Evolutionary conservation across 257 asterid species (phyloP).

Genomic region (Sherardia arvensis): DNA sequence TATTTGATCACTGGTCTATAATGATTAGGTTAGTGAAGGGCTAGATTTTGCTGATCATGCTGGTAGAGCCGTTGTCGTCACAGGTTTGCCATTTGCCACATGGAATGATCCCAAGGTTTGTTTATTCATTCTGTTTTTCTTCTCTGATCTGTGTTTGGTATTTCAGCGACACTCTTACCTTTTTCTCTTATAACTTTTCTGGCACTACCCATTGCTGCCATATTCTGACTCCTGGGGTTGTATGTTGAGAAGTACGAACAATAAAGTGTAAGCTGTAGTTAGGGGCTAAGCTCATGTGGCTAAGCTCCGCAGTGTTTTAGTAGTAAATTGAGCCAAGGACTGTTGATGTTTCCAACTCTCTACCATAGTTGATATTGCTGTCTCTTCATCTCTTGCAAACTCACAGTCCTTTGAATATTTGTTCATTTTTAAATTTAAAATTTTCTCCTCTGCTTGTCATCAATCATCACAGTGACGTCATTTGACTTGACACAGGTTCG

Average conservation of each 20-base stretch:
- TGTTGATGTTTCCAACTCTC: not conserved
- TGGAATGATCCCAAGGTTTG: conserved; percentile 87
- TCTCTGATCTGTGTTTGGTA: not conserved
- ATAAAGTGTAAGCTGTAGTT: not conserved
- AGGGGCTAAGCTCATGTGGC: not conserved
- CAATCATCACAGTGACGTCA: not conserved
- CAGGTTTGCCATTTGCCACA: conserved; percentile 92
- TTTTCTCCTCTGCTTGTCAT: not conserved
- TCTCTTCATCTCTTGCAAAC: not conserved
- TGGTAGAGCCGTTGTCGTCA: conserved; percentile 94
- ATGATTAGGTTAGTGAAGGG: conserved; percentile 88
- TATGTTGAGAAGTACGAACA: not conserved
- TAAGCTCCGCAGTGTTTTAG: not conserved
- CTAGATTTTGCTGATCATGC: conserved; percentile 97
- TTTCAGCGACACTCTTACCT: not conserved
- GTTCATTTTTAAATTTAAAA: not conserved
- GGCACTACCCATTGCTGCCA: not conserved
- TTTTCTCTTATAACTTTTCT: not conserved
- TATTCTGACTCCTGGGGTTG: not conserved
- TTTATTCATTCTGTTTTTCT: conserved; percentile 13
- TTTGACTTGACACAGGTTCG: conserved; percentile 62
- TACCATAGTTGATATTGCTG: not conserved
- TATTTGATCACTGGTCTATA: conserved; percentile 1
- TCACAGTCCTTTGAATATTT: not conserved
- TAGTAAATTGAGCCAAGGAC: not conserved